These are phyloP conservation scores for Croton setiger DNA, from an alignment of 441 rosid genomes.

Conservation along the genomic window DNA sequence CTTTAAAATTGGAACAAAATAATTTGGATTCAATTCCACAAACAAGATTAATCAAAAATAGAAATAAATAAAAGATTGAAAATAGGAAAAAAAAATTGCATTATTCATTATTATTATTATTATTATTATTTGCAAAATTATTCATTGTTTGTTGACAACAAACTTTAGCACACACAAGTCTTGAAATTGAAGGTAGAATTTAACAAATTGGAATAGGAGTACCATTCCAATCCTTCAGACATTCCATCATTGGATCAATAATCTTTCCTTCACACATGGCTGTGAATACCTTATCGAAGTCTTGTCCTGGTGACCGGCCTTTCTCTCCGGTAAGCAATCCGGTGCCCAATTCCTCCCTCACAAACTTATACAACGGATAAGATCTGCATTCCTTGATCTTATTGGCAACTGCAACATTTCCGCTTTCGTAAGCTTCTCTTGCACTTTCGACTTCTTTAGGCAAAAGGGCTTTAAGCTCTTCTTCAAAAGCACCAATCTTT, in stretches of 20 bases:
- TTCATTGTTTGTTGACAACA: no score
- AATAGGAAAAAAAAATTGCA: no score
- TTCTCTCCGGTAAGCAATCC: conserved; percentile 59
- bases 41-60: neutral
- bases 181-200: neutral
- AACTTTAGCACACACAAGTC: no score
- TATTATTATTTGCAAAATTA: no score
- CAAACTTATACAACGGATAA: conserved; percentile 58
- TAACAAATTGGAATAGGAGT: conserved; percentile 42
- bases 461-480: conserved; percentile 46
- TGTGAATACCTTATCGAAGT: conserved; percentile 52
- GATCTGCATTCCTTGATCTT: conserved; percentile 69
- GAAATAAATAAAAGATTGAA: neutral
- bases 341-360: conserved; percentile 58
- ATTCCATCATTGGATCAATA: conserved; percentile 70
- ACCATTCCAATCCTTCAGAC: conserved; percentile 67
- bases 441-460: conserved; percentile 60
- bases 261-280: conserved; percentile 60
- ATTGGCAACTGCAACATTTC: conserved; percentile 44
- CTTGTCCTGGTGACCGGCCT: conserved; percentile 62
- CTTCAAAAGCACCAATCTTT: conserved; percentile 65
- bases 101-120: no score
- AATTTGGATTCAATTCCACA: no score
- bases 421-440: conserved; percentile 40
- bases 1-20: no score